Conservation (phyloP, 352 stramenopile species). For the Aphanomyces cochlioides region DNA sequence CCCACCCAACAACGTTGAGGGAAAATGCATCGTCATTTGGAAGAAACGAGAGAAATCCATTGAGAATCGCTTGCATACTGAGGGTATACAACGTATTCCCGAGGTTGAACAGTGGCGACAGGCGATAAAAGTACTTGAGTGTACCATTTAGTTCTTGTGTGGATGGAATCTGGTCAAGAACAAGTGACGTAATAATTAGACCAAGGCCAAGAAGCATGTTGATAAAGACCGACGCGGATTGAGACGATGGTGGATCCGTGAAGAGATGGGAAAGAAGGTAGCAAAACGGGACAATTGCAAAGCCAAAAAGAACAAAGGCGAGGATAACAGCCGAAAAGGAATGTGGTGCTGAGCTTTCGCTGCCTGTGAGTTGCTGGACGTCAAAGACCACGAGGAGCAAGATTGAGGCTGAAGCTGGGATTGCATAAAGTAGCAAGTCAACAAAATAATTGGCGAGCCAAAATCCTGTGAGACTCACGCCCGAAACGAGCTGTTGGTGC, state of each 20-base stretch:
- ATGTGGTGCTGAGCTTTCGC: slow-evolving; percentile 31
- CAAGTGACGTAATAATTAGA: slow-evolving; percentile 54
- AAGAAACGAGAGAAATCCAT: background rate
- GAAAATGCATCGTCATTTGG: slow-evolving; percentile 46
- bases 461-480: slow-evolving; percentile 90
- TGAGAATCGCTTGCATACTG: slow-evolving; percentile 40
- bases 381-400: slow-evolving; percentile 49
- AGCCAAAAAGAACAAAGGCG: slow-evolving; percentile 64
- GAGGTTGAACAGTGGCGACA: slow-evolving; percentile 63
- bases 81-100: slow-evolving; percentile 56
- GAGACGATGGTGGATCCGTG: slow-evolving; percentile 45
- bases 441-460: slow-evolving; percentile 95
- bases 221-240: slow-evolving; percentile 66
- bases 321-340: slow-evolving; percentile 44
- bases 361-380: slow-evolving; percentile 51
- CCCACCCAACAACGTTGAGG: slow-evolving; percentile 47
- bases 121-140: slow-evolving; percentile 61
- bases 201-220: slow-evolving; percentile 64
- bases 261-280: slow-evolving; percentile 66
- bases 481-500: slow-evolving; percentile 95
- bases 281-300: slow-evolving; percentile 53
- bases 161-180: slow-evolving; percentile 47
- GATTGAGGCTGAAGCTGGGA: slow-evolving; percentile 58
- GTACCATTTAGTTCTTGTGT: slow-evolving; percentile 44
- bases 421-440: slow-evolving; percentile 88